Percentiles rank a stretch among this genome's conserved stretches.
Conservation (phyloP, 768 basidiomycete genomes). For the Leccinum ochraceum region DNA sequence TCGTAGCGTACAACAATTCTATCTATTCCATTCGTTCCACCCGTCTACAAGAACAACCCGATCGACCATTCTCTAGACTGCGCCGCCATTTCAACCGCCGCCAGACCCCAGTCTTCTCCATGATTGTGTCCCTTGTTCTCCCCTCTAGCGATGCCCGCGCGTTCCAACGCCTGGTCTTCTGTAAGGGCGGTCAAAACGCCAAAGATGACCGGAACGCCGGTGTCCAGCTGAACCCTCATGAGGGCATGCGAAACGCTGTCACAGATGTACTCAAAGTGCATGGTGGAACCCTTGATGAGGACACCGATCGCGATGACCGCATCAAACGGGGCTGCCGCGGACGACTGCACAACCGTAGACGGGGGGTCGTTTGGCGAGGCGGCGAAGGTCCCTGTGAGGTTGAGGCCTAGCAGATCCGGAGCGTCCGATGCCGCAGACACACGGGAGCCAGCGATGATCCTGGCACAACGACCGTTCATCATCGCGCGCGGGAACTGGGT, state of each 20-base stretch:
- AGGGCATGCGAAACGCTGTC: slow-evolving; percentile 91
- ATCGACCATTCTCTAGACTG: slow-evolving; percentile 66
- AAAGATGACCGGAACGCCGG: slow-evolving; percentile 93
- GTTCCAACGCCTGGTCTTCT: slow-evolving; percentile 92
- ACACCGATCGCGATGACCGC: slow-evolving; percentile 98
- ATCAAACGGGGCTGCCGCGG: slow-evolving; percentile 73
- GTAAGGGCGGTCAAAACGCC: slow-evolving; percentile 91
- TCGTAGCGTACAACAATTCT: slow-evolving; percentile 10
- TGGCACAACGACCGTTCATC: slow-evolving; percentile 33
- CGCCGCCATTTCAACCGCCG: slow-evolving; percentile 91
- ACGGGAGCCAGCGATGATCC: slow-evolving; percentile 87
- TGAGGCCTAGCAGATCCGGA: slow-evolving; percentile 72
- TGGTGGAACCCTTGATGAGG: slow-evolving; percentile 95
- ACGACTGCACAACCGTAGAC: slow-evolving; percentile 35
- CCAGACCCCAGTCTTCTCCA: slow-evolving; percentile 96
- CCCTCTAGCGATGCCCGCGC: slow-evolving; percentile 83
- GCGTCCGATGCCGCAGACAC: slow-evolving; percentile 75
- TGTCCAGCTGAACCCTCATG: slow-evolving; percentile 94
- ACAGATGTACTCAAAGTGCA: slow-evolving; percentile 99
- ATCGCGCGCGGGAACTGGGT: neutral
- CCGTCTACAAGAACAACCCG: slow-evolving; percentile 53
- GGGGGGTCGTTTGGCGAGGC: slow-evolving; percentile 38
- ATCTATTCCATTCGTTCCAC: neutral
- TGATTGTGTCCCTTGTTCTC: slow-evolving; percentile 88
- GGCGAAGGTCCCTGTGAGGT: slow-evolving; percentile 37